Percentiles rank a stretch among this genome's conserved stretches.
Evolutionary conservation across 352 stramenopile species (phyloP).

Genomic region (Pythium guiyangense): DNA sequence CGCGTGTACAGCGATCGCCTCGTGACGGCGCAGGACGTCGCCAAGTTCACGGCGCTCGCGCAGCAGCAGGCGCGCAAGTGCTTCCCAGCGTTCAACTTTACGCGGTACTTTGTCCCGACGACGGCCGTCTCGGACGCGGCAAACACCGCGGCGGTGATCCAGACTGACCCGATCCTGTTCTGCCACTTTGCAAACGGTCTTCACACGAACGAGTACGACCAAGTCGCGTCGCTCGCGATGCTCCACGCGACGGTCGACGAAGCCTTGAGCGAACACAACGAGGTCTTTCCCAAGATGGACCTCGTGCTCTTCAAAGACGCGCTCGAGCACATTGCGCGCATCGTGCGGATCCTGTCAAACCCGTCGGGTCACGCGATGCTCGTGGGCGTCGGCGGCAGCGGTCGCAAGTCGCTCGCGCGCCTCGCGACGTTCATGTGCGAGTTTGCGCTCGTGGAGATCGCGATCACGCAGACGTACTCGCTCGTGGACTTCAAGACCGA

Average conservation of each 20-base stretch:
- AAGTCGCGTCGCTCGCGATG: constrained; percentile 68
- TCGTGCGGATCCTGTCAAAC: constrained; percentile 93
- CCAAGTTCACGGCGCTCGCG: constrained; percentile 84
- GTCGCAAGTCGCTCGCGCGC: constrained; percentile 91
- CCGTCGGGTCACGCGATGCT: constrained; percentile 92
- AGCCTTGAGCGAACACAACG: constrained; percentile 92
- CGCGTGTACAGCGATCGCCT: constrained; percentile 95
- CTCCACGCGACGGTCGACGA: constrained; percentile 82
- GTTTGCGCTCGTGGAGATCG: constrained; percentile 86
- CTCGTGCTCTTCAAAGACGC: constrained; percentile 96
- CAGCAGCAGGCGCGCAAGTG: constrained; percentile 91
- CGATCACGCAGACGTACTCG: constrained; percentile 88
- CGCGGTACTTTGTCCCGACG: constrained; percentile 79
- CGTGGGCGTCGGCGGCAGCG: constrained; percentile 91
- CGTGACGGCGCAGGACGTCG: constrained; percentile 70
- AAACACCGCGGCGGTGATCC: constrained; percentile 7
- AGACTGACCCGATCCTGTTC: constrained; percentile 89
- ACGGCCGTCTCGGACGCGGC: constrained; percentile 14
- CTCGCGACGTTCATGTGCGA: constrained; percentile 91
- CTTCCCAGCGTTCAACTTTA: constrained; percentile 90
- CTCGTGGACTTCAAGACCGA: constrained; percentile 94
- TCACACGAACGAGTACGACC: constrained; percentile 90
- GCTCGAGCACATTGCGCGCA: constrained; percentile 92
- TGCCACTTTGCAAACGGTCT: constrained; percentile 90
- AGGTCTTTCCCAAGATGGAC: constrained; percentile 91